phyloP scores from a whole-genome alignment of 2,329 filamentous ascomycete species.

The Scedosporium aurantiacum region DNA sequence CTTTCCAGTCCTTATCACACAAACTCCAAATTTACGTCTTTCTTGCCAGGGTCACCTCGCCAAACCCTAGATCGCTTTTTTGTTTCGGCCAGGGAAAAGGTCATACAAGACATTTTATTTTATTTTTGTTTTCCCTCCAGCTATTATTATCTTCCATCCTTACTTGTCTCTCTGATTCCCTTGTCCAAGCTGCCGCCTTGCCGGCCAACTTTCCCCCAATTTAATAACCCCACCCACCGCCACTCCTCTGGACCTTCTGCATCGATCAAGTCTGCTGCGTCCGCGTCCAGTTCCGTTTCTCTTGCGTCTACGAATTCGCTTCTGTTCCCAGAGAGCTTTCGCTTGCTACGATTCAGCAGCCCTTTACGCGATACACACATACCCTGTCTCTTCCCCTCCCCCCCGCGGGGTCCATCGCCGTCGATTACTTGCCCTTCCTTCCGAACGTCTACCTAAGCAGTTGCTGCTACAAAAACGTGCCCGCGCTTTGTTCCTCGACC shows the following conservation, averaged over 20 bases:
- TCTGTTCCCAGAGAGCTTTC: background rate
- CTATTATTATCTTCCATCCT: background rate
- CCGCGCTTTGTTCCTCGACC: background rate
- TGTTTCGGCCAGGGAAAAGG: slow-evolving; percentile 18
- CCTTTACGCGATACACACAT: background rate
- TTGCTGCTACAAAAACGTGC: background rate
- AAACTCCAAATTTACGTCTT: background rate
- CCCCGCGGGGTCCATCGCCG: background rate
- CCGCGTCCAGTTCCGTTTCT: background rate
- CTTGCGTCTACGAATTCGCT: background rate
- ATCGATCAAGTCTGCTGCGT: background rate
- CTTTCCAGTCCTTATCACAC: slow-evolving; percentile 6
- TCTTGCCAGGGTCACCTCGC: background rate
- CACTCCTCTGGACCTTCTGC: slow-evolving; percentile 2
- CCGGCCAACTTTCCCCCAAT: background rate
- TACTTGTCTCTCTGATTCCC: background rate
- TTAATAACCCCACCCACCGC: slow-evolving; percentile 6
- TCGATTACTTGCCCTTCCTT: background rate
- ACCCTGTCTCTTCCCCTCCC: background rate
- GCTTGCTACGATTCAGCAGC: background rate
- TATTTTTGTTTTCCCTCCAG: slow-evolving; percentile 16
- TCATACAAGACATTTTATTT: slow-evolving; percentile 34
- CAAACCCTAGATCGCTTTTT: slow-evolving; percentile 10
- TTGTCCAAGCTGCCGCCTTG: background rate
- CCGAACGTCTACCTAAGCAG: background rate